Evolutionary conservation across 1,139 yeast genomes (phyloP).

Genomic region (Sugiyamaella novakii): DNA sequence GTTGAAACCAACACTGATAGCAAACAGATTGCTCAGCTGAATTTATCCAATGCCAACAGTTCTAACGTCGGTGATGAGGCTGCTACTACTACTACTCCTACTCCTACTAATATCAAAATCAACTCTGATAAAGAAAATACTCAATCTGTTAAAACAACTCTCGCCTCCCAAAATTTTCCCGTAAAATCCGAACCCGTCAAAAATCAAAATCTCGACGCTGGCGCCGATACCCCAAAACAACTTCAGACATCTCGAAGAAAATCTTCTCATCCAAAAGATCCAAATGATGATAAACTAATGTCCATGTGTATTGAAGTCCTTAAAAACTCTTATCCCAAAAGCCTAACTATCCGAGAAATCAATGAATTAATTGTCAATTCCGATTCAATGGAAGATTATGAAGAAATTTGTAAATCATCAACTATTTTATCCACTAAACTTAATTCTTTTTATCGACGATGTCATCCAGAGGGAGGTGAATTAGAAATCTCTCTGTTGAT

Average conservation of each 20-base stretch:
- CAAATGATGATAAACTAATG: constrained; percentile 30
- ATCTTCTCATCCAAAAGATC: constrained; percentile 11
- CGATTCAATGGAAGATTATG: constrained; percentile 7
- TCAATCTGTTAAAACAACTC: background rate
- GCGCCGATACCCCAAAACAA: background rate
- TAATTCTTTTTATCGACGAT: constrained; percentile 39
- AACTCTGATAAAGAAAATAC: background rate
- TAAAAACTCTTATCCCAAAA: constrained; percentile 31
- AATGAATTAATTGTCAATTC: constrained; percentile 30
- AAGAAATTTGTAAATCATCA: constrained; percentile 35
- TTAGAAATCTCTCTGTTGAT: constrained; percentile 21
- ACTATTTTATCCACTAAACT: constrained; percentile 41
- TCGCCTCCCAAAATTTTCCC: too few species aligned
- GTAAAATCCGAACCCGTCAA: too few species aligned
- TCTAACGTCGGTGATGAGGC: background rate
- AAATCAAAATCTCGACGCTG: too few species aligned
- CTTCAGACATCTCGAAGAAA: constrained; percentile 3
- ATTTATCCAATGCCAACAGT: background rate
- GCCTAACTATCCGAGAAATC: constrained; percentile 39
- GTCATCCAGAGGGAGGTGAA: constrained; percentile 27
- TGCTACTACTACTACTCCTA: background rate
- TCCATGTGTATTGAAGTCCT: constrained; percentile 34
- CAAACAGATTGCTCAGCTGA: background rate
- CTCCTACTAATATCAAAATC: background rate
- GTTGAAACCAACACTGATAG: background rate